A percentile compares a stretch with the other conserved stretches of the same genome.
phyloP scores from a whole-genome alignment of 2,329 filamentous ascomycete genomes.

The Dryadomyces quercivorus region DNA sequence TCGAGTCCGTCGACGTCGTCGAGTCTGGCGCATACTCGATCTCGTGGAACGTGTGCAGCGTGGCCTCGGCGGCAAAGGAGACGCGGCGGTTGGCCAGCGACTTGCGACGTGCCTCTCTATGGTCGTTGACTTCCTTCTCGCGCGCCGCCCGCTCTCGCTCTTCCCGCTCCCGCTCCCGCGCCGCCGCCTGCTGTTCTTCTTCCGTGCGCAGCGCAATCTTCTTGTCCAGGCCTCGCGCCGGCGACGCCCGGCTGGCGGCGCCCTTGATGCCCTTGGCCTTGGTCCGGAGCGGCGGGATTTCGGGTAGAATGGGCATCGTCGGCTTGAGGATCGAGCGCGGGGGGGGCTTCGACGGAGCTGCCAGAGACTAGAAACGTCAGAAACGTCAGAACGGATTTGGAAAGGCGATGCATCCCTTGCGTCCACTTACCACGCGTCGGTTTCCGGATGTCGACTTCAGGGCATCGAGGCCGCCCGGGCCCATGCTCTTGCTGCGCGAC shows the following conservation, averaged over 20 bases:
- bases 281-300: conserved; percentile 57
- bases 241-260: neutral
- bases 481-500: conserved; percentile 89
- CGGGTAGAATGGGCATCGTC: conserved; percentile 52
- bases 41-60: conserved; percentile 92
- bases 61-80: conserved; percentile 94
- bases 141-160: conserved; percentile 48
- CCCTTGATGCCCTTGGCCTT: conserved; percentile 22
- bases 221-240: conserved; percentile 26
- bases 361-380: conserved; percentile 34
- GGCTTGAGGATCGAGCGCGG: conserved; percentile 71
- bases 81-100: conserved; percentile 87
- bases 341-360: conserved; percentile 34
- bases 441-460: conserved; percentile 67
- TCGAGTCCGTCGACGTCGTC: conserved; percentile 67
- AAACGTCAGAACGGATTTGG: neutral
- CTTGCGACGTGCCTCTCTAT: conserved; percentile 80
- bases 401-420: neutral
- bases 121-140: conserved; percentile 52
- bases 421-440: conserved; percentile 56
- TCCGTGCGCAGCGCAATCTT: conserved; percentile 57
- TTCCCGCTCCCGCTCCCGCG: conserved; percentile 56
- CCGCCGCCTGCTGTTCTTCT: conserved; percentile 58
- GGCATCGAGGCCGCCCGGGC: conserved; percentile 78
- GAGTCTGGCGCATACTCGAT: conserved; percentile 82